Base-by-base conservation (phyloP, 139 green algal species). In the Gonium pectorale region DNA sequence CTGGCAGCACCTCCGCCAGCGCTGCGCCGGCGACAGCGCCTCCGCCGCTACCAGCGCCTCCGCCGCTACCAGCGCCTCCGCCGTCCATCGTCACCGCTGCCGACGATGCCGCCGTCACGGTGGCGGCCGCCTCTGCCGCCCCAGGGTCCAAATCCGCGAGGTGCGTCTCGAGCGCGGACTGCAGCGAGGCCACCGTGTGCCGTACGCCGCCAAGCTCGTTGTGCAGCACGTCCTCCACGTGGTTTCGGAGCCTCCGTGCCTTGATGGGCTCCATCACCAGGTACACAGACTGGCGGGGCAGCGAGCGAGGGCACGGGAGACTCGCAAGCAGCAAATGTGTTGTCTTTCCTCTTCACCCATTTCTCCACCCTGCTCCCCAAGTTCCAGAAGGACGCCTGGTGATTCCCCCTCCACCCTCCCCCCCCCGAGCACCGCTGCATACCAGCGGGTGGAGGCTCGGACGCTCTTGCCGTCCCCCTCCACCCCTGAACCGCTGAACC, bases 201-300 rank as follows among this genome's bases (percentile, higher is more conserved):
- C 56, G 27, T 24, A 81, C 19, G 5, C 6, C 44, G 24, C 4
- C 29, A 41, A 83, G n/a, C 60, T 83, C 75, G 5, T 43, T 1
- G 1, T 40, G 75, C 60, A 83, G 60, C 37, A 64, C 77, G 3
- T 59, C 60, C 43, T 66, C 64, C 63, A 85, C 79, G 33, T 85
- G 64, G 79, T 43, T 56, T 7, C 79, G 64, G n/a, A 85, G 79
- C 31, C 79, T 35, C 5, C 26, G 35, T 6, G 79, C 79, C 79
- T 85, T 85, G 37, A 85, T 67, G 5, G 79, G 79, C 79, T 85
- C 79, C 79, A 85, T 78, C 11, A 85, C 51, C 51, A 77, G 64
- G 64, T 85, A 85, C 8, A 85, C 49, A 0, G 79, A 73, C 79
- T 85, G 79, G n/a, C n/a, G n/a, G n/a, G n/a, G n/a, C n/a, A n/a